A percentile compares a stretch with the other conserved stretches of the same genome.
Conservation (phyloP, 441 rosid genomes). For the Erodium moschatum region DNA sequence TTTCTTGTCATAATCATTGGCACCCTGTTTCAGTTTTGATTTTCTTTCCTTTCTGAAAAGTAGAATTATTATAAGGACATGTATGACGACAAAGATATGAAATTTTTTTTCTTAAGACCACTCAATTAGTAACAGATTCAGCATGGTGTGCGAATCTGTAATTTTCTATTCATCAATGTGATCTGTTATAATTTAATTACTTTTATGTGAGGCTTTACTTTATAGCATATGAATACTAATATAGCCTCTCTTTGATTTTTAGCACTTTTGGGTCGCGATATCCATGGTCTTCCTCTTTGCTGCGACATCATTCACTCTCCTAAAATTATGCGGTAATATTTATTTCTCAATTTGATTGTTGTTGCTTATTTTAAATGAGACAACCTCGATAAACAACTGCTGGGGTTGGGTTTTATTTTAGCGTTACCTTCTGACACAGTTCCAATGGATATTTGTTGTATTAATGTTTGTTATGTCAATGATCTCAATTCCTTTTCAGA, state of each 20-base stretch:
- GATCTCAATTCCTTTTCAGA: too few species aligned
- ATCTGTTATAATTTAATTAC: not conserved
- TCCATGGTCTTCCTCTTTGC: conserved; percentile 66
- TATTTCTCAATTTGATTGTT: conserved; percentile 6
- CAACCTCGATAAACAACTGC: not conserved
- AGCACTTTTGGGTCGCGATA: conserved; percentile 73
- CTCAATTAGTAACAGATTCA: not conserved
- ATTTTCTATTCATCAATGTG: conserved; percentile 1
- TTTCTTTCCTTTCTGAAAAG: not conserved
- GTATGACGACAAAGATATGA: not conserved
- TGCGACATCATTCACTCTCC: conserved; percentile 55
- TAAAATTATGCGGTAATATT: conserved; percentile 50
- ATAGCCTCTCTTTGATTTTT: conserved; percentile 23
- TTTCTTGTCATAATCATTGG: not conserved
- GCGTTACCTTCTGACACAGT: not conserved
- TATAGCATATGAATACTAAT: conserved; percentile 18
- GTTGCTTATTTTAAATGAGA: not conserved
- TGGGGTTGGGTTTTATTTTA: too few species aligned
- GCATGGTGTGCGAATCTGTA: conserved; percentile 1
- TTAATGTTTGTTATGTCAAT: too few species aligned
- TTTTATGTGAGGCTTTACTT: conserved; percentile 7
- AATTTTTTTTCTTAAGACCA: not conserved
- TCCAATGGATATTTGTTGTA: not conserved
- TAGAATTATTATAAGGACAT: not conserved
- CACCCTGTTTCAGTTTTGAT: not conserved